A percentile compares a stretch with the other conserved stretches of the same genome.
Evolutionary conservation across 2,329 filamentous ascomycete species (phyloP).

Genomic region (Drechslerella dactyloides): DNA sequence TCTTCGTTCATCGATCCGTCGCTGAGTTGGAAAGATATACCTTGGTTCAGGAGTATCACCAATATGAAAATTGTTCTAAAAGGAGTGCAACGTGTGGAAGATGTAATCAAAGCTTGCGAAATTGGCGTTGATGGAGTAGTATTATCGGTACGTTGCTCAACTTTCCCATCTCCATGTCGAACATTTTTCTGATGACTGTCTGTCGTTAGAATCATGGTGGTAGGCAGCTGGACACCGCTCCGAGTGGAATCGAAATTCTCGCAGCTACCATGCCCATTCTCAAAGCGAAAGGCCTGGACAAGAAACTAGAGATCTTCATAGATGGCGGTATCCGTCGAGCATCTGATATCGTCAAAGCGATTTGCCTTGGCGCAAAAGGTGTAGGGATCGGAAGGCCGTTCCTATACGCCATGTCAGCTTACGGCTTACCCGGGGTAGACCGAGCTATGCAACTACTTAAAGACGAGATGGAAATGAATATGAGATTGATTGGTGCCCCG

Average conservation of each 20-base stretch:
- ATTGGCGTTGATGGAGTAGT: conserved; percentile 86
- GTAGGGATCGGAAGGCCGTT: conserved; percentile 95
- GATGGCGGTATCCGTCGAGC: conserved; percentile 89
- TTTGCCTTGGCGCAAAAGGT: conserved; percentile 88
- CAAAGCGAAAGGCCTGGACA: conserved; percentile 73
- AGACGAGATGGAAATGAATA: conserved; percentile 99
- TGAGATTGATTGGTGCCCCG: conserved; percentile 85
- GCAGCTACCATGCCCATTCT: conserved; percentile 92
- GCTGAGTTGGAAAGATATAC: conserved; percentile 91
- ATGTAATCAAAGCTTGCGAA: conserved; percentile 86
- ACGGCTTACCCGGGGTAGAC: conserved; percentile 85
- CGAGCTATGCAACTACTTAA: conserved; percentile 89
- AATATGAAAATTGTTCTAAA: conserved; percentile 95
- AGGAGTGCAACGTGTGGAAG: conserved; percentile 93
- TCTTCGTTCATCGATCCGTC: conserved; percentile 94
- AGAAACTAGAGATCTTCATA: conserved; percentile 83
- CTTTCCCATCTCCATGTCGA: background rate
- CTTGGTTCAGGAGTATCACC: conserved; percentile 90
- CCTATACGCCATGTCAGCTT: conserved; percentile 93
- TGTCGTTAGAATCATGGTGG: conserved; percentile 79
- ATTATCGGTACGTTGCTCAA: conserved; percentile 64
- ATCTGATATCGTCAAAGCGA: conserved; percentile 92
- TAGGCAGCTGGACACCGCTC: conserved; percentile 88
- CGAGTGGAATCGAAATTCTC: conserved; percentile 85
- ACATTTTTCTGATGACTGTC: background rate